Evolutionary conservation across 495 filamentous ascomycete species (phyloP), one percentile per base, ranked within the genome.

Genomic region (Penicillium turbatum): DNA sequence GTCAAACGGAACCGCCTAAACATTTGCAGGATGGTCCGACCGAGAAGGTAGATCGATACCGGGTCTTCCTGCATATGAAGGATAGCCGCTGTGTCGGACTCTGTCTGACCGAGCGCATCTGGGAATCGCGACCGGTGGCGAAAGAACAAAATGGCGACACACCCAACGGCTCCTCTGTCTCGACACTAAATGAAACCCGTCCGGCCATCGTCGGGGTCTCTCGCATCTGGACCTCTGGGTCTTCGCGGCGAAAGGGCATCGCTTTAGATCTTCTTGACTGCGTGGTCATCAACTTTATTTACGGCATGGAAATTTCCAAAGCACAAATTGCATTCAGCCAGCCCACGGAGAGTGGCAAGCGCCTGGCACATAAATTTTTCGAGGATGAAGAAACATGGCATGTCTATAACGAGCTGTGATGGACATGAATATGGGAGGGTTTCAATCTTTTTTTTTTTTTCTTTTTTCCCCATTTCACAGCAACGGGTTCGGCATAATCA

Each of bases 141-240:
- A 60, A 66, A 26, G 57, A 62, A 21, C 54, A 65, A 27, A 59
- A 44, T 27, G 59, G 71, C 24, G 61, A 57, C 29, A 36, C 58
- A 17, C 38, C 56, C 12, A 59, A 66, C 26, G 73, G 69, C 58
- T 80, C 79, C 59, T 80, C 79, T 0, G 70, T 81, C 40, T 73
- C 72, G 2, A 64, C 75, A 12, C 63, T 65, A 40, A 63, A 68
- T 12, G 68, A 72, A 31, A 56, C 68, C 0, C 68, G 74, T 36
- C 69, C 78, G 5, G 85, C 84, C 13, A 74, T 85, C 17, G 72
- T 88, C 36, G 86, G 86, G 2, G 77, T 89, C 35, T 82, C 85
- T n/a, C 81, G 86, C 10, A 87, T 89, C 55, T 89, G 86, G 86
- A 86, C 82, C 5, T 87, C 83, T 11, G 79, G 75, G 9, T 67